Evolutionary conservation across 1,284 basidiomycete species (phyloP).

Genomic region (Moesziomyces sp.): DNA sequence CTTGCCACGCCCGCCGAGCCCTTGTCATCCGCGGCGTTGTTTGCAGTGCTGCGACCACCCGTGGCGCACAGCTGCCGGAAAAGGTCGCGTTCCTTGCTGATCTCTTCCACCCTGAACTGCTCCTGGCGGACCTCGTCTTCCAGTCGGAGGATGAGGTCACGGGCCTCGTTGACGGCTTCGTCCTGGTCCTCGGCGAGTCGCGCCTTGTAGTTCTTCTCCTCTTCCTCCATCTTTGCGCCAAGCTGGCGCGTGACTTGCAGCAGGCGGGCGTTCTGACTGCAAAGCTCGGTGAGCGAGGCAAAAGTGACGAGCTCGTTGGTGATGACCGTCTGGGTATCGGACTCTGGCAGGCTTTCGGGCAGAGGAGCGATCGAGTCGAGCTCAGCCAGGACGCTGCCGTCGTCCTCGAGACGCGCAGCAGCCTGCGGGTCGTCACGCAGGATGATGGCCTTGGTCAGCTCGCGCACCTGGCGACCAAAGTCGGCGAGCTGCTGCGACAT

Average conservation of each 20-base stretch:
- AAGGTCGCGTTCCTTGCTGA: conserved; percentile 87
- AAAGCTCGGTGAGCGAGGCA: conserved; percentile 80
- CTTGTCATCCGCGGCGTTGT: conserved; percentile 15
- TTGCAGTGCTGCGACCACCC: conserved; percentile 32
- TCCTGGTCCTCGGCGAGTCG: conserved; percentile 74
- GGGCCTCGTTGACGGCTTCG: conserved; percentile 85
- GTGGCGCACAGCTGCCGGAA: conserved; percentile 77
- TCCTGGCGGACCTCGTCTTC: conserved; percentile 79
- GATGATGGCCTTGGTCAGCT: conserved; percentile 80
- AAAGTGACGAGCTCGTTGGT: conserved; percentile 90
- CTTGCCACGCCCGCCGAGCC: neutral
- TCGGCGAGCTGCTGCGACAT: conserved; percentile 78
- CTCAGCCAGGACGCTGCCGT: conserved; percentile 63
- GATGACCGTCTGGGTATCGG: conserved; percentile 74
- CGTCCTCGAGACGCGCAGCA: conserved; percentile 77
- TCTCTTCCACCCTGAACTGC: conserved; percentile 79
- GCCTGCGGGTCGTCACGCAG: conserved; percentile 83
- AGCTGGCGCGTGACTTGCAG: conserved; percentile 82
- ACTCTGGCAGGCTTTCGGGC: conserved; percentile 28
- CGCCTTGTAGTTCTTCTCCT: conserved; percentile 59
- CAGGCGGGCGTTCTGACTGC: conserved; percentile 89
- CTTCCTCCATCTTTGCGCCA: conserved; percentile 66
- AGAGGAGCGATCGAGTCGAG: conserved; percentile 48
- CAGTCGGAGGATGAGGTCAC: conserved; percentile 83
- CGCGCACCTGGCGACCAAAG: conserved; percentile 84